Conservation (phyloP, 345 rosid species). For the Gossypium turneri region DNA sequence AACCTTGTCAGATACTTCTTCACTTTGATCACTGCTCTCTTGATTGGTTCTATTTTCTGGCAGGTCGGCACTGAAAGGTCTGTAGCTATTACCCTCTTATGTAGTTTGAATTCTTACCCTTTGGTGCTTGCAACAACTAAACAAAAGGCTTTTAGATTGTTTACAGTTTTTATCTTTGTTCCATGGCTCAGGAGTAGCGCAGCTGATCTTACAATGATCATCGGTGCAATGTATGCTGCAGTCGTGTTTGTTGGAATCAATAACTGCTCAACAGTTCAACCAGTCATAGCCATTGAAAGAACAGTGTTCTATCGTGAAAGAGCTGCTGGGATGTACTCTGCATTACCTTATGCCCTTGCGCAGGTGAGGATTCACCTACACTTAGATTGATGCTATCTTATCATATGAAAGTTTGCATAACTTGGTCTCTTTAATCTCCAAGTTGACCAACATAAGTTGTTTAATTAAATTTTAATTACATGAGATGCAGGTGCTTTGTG, state of each 20-base stretch:
- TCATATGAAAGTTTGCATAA: not conserved
- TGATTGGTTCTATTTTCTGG: conserved; percentile 61
- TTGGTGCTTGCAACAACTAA: not conserved
- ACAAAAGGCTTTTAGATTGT: not conserved
- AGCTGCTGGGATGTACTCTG: conserved; percentile 74
- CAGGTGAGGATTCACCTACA: conserved; percentile 31
- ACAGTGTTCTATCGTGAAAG: conserved; percentile 67
- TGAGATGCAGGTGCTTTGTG: conserved; percentile 54
- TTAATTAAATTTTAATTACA: not conserved
- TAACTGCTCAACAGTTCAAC: conserved; percentile 64
- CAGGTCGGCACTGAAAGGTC: conserved; percentile 46
- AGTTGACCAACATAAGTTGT: not conserved
- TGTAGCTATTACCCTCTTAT: not conserved
- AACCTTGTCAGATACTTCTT: conserved; percentile 50
- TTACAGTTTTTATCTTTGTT: not conserved
- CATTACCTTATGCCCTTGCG: conserved; percentile 63
- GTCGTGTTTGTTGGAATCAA: conserved; percentile 62
- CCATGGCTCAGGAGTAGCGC: conserved; percentile 33
- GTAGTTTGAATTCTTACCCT: not conserved
- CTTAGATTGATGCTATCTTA: not conserved
- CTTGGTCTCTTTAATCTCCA: not conserved
- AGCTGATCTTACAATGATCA: conserved; percentile 49
- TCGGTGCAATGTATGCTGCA: conserved; percentile 67
- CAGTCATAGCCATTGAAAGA: conserved; percentile 62
- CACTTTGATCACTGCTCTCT: conserved; percentile 43